Base-by-base conservation (phyloP, 208 protist species). In the Angomonas deanei region DNA sequence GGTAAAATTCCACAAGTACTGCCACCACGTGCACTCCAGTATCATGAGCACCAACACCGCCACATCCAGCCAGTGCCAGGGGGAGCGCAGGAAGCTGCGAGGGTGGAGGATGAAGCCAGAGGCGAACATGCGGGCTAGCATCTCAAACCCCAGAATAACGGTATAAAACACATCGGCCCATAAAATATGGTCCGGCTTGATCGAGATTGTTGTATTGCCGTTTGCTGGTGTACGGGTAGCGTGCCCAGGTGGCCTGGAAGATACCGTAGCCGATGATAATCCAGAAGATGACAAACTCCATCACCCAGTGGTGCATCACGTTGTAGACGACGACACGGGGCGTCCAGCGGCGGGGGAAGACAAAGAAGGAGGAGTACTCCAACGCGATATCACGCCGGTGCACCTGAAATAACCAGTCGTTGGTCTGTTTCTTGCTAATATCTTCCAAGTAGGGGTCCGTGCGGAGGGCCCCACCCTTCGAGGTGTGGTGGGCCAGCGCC, bases 61-160 rank as follows among this genome's bases (percentile, higher is more conserved):
- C 39, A 80, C 82, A 70, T 98, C 94, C 23, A 98, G 71, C 78
- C 86, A 92, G 72, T 90, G 88, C 91, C 92, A 98, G 49, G 79
- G 76, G n/a, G 92, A 92, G 36, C 90, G 88, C 23, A 97, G 74
- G 66, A 89, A 97, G 19, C 84, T 72, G 50, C 88, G 82, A 59
- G 72, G 66, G 64, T 96, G 84, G 49, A 87, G 50, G 39, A 94
- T 57, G 58, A 86, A 87, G 46, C 91, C 91, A 34, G 77, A 79
- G 21, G 91, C 88, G 52, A 98, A 88, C 36, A 97, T 68, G 13
- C 93, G 85, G 3, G 82, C 57, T 10, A 96, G 32, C 23, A 94
- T 62, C 64, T 98, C 91, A 13, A 97, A 60, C 3, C 75, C 83
- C 47, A 94, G 85, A 15, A 97, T 53, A 34, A 73, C 56, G 0